Evolutionary conservation across 768 basidiomycete genomes (phyloP), one percentile per base, ranked within the genome.

Genomic region (Boletus rufocinnamomeus): DNA sequence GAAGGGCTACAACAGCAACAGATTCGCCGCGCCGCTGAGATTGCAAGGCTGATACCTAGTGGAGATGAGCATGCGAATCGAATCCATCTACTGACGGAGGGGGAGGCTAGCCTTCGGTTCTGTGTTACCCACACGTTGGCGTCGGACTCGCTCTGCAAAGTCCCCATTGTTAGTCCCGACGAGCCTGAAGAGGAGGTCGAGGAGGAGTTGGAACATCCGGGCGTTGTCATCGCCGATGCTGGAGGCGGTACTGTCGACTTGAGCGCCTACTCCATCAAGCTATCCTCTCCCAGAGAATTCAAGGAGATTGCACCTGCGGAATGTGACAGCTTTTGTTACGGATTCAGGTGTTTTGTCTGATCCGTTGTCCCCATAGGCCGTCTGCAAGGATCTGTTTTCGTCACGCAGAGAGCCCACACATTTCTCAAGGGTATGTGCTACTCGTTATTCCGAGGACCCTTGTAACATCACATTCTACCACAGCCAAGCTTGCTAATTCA

Each of bases 111-210:
- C 21, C 56, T 70, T 30, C 61, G 70, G 28, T 70, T 60, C 52
- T 84, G 83, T 41, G 72, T 84, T 23, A 69, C 73, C 37, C 77
- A 75, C 50, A 76, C 79, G 0, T 62, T 82, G 19, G 70, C 75
- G 0, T 72, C 69, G 6, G 72, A 78, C 8, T 54, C 52, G 16
- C 52, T 74, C 7, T 59, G 54, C 14, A 44, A 49, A 11, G 2
- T 57, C 5, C 50, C 61, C 4, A 50, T 54, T 25, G 38, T 51
- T 5, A 53, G 43, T n/a, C 11, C 61, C 2, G 60, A 28, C n/a
- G 50, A 48, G 5, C 14, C 11, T 17, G 46, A 49, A 13, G 57
- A 58, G 0, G 51, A 63, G 4, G 53, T 9, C 1, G 57, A 54
- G 9, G 38, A 54, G 23, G 50, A 50, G 7, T 34, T 61, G 74